Evolutionary conservation across 1,284 basidiomycete genomes (phyloP).

Genomic region (Sutorius eximius): DNA sequence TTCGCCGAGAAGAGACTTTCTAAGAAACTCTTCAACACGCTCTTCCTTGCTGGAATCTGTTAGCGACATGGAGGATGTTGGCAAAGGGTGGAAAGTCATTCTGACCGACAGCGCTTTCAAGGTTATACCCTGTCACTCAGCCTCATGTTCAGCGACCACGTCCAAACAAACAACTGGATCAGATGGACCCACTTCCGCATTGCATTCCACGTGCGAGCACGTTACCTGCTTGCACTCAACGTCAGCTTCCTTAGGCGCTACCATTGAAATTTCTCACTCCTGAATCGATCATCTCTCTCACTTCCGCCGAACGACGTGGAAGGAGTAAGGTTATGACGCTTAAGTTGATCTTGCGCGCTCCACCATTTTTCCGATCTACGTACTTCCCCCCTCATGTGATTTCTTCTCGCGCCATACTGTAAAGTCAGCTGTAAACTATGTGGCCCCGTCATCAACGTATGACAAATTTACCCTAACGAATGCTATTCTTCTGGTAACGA

Average conservation of each 20-base stretch:
- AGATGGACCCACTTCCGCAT: neutral
- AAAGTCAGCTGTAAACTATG: neutral
- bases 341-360: neutral
- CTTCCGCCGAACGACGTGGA: neutral
- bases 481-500: neutral
- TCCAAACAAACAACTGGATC: neutral
- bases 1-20: constrained; percentile 29
- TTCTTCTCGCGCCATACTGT: neutral
- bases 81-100: neutral
- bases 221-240: neutral
- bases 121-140: neutral
- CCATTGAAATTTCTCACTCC: too few relatives aligned
- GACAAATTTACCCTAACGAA: neutral
- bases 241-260: too few relatives aligned
- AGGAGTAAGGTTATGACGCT: neutral
- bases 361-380: neutral
- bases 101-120: neutral
- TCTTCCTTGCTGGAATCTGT: neutral
- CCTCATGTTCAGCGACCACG: neutral
- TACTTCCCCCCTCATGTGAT: neutral
- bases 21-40: constrained; percentile 20
- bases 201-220: neutral
- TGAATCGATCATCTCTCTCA: neutral
- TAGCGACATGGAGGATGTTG: neutral
- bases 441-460: neutral